Conservation (phyloP, 331 rosid genomes). For the Malus hybrid region DNA sequence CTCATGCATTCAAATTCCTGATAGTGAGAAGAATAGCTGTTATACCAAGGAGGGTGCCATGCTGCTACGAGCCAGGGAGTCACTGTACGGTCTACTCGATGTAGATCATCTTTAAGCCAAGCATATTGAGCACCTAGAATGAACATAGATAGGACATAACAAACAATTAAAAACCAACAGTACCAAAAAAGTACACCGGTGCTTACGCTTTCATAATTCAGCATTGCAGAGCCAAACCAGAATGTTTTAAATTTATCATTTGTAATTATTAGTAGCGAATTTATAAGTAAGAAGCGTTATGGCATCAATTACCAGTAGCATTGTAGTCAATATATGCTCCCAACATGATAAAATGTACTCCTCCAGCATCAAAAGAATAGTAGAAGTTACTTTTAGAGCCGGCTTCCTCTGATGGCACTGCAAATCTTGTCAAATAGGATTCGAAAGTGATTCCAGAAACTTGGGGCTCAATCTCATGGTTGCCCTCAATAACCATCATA, state of each 20-base stretch:
- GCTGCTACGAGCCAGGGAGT: constrained; percentile 94
- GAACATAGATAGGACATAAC: constrained; percentile 6
- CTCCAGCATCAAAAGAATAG: constrained; percentile 82
- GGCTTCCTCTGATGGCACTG: constrained; percentile 67
- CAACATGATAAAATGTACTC: constrained; percentile 80
- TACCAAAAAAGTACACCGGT: not conserved
- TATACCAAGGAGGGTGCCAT: constrained; percentile 95
- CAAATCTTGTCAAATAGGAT: constrained; percentile 69
- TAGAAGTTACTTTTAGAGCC: constrained; percentile 73
- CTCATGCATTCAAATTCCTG: constrained; percentile 97
- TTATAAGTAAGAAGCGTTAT: not conserved
- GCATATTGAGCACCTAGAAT: constrained; percentile 70
- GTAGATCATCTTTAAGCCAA: constrained; percentile 68
- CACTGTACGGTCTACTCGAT: constrained; percentile 37
- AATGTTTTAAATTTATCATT: not conserved
- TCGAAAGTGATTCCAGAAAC: constrained; percentile 57
- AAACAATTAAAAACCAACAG: too few species aligned
- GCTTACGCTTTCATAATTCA: not conserved
- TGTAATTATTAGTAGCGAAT: not conserved
- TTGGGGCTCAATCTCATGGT: constrained; percentile 97
- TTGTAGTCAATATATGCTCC: constrained; percentile 89
- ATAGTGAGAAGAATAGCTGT: constrained; percentile 86
- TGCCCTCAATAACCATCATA: constrained; percentile 91
- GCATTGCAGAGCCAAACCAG: not conserved
- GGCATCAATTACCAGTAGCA: constrained; percentile 42